Percentiles rank a stretch among this genome's conserved stretches.
These are phyloP conservation scores for Cryptococcus sp. DNA, from an alignment of 1,284 basidiomycete genomes.

Conservation along the genomic window DNA sequence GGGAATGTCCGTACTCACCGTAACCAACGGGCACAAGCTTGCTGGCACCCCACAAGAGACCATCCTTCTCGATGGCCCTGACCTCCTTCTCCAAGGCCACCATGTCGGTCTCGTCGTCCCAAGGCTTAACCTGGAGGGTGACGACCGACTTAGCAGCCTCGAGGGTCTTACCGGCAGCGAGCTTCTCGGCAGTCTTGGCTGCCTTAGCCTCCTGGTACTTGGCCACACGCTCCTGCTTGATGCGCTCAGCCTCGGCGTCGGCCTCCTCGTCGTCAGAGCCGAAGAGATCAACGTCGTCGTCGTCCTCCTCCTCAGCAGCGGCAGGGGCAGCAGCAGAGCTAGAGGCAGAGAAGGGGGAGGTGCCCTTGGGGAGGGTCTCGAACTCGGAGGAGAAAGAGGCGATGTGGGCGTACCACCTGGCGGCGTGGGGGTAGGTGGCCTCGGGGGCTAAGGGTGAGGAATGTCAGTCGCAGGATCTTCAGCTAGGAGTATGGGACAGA, in stretches of 20 bases:
- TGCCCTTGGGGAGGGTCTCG: conserved; percentile 74
- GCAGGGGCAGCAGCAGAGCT: conserved; percentile 52
- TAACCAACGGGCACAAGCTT: conserved; percentile 86
- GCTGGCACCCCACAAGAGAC: conserved; percentile 84
- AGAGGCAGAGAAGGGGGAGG: conserved; percentile 72
- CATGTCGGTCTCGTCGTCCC: conserved; percentile 99
- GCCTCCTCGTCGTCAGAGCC: conserved; percentile 74
- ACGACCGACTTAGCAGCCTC: conserved; percentile 71
- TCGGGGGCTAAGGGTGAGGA: conserved; percentile 57
- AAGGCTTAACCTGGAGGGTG: conserved; percentile 96
- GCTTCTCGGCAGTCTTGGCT: conserved; percentile 64
- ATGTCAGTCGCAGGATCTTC: neutral
- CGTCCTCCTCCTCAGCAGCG: conserved; percentile 67
- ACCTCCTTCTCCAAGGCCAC: conserved; percentile 75
- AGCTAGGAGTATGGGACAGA: neutral
- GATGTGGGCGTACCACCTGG: conserved; percentile 95
- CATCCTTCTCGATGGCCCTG: conserved; percentile 81
- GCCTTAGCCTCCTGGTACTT: conserved; percentile 94
- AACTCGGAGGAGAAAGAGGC: conserved; percentile 78
- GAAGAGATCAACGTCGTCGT: conserved; percentile 91
- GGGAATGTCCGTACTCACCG: conserved; percentile 30
- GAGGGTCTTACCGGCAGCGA: conserved; percentile 59
- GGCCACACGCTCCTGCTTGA: conserved; percentile 95
- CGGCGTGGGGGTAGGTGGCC: conserved; percentile 70
- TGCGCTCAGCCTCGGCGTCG: conserved; percentile 85